Conservation (phyloP, 192 early-diverging fungal genomes). For the Coemansia sp. region DNA sequence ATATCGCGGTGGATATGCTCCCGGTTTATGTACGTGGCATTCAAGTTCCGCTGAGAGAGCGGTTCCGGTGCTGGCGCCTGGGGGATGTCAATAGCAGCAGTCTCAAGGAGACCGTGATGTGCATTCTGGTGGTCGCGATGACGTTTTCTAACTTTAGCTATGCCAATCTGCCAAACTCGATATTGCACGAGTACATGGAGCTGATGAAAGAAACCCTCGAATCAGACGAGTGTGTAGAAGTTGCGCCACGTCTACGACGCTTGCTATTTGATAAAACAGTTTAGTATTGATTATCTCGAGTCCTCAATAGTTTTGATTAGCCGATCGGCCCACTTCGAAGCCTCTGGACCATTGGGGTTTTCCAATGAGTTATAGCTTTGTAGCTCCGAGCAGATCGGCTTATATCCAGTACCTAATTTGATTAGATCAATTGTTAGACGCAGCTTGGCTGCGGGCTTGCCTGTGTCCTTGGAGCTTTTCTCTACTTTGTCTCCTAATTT, state of each 20-base stretch:
- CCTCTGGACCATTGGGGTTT: too few relatives aligned
- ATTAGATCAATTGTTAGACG: background rate
- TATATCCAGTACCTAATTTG: background rate
- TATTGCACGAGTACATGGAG: background rate
- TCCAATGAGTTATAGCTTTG: too few relatives aligned
- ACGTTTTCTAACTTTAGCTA: background rate
- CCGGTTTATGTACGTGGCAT: background rate
- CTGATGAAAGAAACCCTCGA: background rate
- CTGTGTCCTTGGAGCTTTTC: background rate
- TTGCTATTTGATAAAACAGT: background rate
- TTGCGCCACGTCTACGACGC: background rate
- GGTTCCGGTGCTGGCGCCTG: conserved; percentile 7
- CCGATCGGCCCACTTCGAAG: too few relatives aligned
- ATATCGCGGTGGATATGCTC: background rate
- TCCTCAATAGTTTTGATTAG: background rate
- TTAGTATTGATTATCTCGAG: background rate
- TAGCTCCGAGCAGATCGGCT: too few relatives aligned
- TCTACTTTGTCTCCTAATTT: background rate
- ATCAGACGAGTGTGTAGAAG: background rate
- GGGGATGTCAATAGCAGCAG: background rate
- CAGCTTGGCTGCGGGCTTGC: background rate
- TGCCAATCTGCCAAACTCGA: background rate
- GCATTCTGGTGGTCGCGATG: background rate
- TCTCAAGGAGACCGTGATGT: background rate
- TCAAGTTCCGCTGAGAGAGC: background rate